phyloP scores from a whole-genome alignment of 352 stramenopile genomes.

The Phytophthora hybrid region DNA sequence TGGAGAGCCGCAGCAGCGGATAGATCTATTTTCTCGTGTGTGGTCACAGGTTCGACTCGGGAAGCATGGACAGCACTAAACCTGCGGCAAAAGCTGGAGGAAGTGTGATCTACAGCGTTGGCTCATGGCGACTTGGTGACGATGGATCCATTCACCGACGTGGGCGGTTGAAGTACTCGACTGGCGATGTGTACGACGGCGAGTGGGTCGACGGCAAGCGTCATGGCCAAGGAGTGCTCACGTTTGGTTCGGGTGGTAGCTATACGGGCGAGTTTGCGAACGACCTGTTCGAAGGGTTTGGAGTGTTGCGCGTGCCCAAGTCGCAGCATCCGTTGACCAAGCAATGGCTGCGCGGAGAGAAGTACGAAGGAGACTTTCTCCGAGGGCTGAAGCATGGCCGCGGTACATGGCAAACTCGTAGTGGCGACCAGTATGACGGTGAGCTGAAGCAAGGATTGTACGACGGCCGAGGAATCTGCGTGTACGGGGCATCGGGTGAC shows the following conservation, averaged over 20 bases:
- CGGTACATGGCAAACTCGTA: conserved; percentile 49
- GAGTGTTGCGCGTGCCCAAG: conserved; percentile 57
- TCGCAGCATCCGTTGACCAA: conserved; percentile 72
- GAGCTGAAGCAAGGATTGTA: conserved; percentile 61
- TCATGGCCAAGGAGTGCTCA: conserved; percentile 66
- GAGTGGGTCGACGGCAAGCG: conserved; percentile 89
- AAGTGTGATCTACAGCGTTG: conserved; percentile 68
- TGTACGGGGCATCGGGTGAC: conserved; percentile 62
- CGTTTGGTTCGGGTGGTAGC: conserved; percentile 46
- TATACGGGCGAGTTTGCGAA: conserved; percentile 67
- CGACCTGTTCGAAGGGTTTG: conserved; percentile 74
- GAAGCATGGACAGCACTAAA: conserved; percentile 21
- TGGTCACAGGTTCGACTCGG: not conserved
- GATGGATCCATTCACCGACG: conserved; percentile 80
- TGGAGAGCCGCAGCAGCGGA: conserved; percentile 7
- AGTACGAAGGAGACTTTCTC: conserved; percentile 75
- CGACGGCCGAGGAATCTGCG: conserved; percentile 61
- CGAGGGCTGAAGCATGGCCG: conserved; percentile 62
- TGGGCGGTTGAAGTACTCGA: conserved; percentile 75
- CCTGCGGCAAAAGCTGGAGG: conserved; percentile 21
- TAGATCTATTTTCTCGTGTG: conserved; percentile 31
- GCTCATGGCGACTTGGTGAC: conserved; percentile 74
- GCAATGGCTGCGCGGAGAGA: conserved; percentile 62
- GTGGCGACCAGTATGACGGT: conserved; percentile 64
- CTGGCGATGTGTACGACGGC: conserved; percentile 84